Percentiles rank a stretch among this genome's conserved stretches.
These are phyloP conservation scores for Byssothecium circinans DNA, from an alignment of 2,329 filamentous ascomycete species.

Conservation along the genomic window DNA sequence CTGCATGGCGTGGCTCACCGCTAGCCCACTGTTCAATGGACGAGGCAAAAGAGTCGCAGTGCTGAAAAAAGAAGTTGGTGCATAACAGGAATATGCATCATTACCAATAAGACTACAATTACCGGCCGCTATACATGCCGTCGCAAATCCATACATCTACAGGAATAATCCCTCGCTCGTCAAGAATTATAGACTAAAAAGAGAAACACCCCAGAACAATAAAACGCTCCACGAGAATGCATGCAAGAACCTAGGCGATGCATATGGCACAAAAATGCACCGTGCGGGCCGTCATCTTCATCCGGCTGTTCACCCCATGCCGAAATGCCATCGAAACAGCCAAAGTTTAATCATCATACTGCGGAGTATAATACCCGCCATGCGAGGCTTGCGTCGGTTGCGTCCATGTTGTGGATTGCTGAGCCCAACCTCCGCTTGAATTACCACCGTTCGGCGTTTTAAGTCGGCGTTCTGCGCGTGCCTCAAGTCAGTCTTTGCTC, in stretches of 20 bases:
- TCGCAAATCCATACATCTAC: constrained; percentile 3
- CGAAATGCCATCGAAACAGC: constrained; percentile 12
- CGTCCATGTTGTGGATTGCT: constrained; percentile 38
- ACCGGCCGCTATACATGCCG: constrained; percentile 14
- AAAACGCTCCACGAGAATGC: constrained; percentile 17
- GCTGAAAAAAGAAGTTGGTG: too few relatives aligned
- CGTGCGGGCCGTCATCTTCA: constrained; percentile 23
- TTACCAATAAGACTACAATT: constrained; percentile 18
- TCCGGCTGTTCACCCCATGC: constrained; percentile 20
- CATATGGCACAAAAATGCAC: constrained; percentile 9
- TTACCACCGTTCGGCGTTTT: constrained; percentile 32
- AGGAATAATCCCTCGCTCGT: not conserved
- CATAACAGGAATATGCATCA: constrained; percentile 6
- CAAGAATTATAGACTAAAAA: constrained; percentile 1
- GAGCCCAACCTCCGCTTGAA: constrained; percentile 36
- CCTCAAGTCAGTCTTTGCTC: constrained; percentile 28
- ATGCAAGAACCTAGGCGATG: constrained; percentile 11
- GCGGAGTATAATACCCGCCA: constrained; percentile 41
- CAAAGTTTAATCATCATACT: constrained; percentile 42
- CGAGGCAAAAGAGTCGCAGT: not conserved
- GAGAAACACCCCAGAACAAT: not conserved
- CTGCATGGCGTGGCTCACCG: too few relatives aligned
- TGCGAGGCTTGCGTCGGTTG: constrained; percentile 36
- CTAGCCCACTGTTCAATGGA: too few relatives aligned
- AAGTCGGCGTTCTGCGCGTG: constrained; percentile 46